Conservation (phyloP, 192 early-diverging fungal species). For the Thoreauomyces humboldtii region DNA sequence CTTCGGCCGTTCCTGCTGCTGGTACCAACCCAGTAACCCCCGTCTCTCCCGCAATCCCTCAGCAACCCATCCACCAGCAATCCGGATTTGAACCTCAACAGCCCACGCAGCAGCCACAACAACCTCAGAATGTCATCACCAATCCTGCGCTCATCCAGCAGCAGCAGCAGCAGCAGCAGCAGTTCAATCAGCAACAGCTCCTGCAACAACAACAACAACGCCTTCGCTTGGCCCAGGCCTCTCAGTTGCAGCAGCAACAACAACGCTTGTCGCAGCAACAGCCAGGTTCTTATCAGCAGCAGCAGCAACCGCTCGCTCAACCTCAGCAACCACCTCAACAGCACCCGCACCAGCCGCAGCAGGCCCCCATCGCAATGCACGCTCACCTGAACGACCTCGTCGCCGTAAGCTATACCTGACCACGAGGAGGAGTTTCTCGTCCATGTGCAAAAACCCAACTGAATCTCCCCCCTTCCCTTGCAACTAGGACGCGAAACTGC, state of each 20-base stretch:
- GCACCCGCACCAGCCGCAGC: not conserved
- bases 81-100: too few species aligned
- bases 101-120: too few species aligned
- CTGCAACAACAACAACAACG: not conserved
- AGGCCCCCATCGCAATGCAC: not conserved
- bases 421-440: not conserved
- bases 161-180: not conserved
- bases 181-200: not conserved
- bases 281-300: not conserved
- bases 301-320: not conserved
- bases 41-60: too few species aligned
- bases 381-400: constrained; percentile 4
- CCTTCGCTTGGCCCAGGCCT: not conserved
- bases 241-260: not conserved
- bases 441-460: not conserved
- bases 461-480: not conserved
- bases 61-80: too few species aligned
- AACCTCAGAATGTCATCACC: too few species aligned
- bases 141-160: not conserved
- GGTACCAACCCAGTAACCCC: too few species aligned
- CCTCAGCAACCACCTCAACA: not conserved
- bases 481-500: constrained; percentile 37
- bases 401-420: not conserved
- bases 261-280: not conserved
- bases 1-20: too few species aligned